Conservation (phyloP, 805 yeast species). For the Nakazawaea anatomiae region DNA sequence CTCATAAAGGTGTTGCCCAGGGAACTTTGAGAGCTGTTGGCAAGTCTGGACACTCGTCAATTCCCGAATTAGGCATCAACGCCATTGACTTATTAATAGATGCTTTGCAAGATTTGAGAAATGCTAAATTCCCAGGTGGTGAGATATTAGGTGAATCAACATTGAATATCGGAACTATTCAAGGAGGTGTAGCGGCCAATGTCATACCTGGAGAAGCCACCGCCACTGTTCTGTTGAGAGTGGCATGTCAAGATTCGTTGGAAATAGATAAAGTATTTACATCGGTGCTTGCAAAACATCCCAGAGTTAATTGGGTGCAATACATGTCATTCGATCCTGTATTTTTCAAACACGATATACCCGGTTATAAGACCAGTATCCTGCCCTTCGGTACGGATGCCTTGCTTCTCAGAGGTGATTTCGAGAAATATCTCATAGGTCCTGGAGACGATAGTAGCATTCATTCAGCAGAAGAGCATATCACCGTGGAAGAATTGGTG, state of each 20-base stretch:
- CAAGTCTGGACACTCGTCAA: conserved; percentile 59
- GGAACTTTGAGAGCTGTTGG: conserved; percentile 44
- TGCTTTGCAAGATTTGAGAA: conserved; percentile 38
- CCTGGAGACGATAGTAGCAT: conserved; percentile 50
- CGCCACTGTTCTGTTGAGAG: conserved; percentile 46
- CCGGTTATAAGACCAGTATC: conserved; percentile 53
- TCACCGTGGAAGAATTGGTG: conserved; percentile 34
- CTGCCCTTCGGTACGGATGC: conserved; percentile 41
- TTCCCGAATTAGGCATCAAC: conserved; percentile 62
- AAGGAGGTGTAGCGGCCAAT: conserved; percentile 62
- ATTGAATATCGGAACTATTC: conserved; percentile 50
- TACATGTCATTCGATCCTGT: conserved; percentile 31
- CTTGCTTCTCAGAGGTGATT: conserved; percentile 20
- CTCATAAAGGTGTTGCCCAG: conserved; percentile 57
- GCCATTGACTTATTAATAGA: conserved; percentile 54
- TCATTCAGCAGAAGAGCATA: conserved; percentile 41
- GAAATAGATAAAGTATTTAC: conserved; percentile 30
- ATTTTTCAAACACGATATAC: conserved; percentile 49
- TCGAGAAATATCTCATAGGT: conserved; percentile 43
- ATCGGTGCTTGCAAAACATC: conserved; percentile 25
- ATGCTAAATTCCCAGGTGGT: conserved; percentile 40
- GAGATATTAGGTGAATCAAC: conserved; percentile 56
- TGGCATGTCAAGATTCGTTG: conserved; percentile 37
- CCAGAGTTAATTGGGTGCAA: conserved; percentile 18
- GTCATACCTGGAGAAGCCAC: conserved; percentile 56